Conservation (phyloP, 306 rosid genomes). For the Elaeagnus macrophylla region DNA sequence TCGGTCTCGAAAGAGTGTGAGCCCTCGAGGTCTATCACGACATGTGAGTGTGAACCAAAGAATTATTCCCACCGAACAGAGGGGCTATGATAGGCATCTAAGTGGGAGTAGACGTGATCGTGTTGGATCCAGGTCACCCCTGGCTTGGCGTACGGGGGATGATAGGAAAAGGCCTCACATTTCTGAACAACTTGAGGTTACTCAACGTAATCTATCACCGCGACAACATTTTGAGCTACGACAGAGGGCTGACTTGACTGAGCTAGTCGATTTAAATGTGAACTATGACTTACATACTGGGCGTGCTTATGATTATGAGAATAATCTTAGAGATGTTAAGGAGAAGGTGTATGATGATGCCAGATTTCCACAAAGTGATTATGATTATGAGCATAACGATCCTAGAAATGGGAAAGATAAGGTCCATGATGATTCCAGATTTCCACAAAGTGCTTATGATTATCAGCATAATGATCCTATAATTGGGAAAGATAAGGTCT, state of each 20-base stretch:
- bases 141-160: conserved; percentile 24
- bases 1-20: conserved; percentile 43
- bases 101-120: conserved; percentile 36
- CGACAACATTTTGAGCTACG: conserved; percentile 32
- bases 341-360: no score
- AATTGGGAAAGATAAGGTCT: conserved; percentile 32
- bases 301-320: not conserved
- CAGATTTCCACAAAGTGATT: no score
- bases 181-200: conserved; percentile 29
- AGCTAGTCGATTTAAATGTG: conserved; percentile 25
- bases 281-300: conserved; percentile 28
- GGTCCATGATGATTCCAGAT: no score
- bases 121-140: conserved; percentile 42
- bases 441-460: no score
- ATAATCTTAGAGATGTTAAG: no score
- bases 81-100: conserved; percentile 45
- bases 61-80: conserved; percentile 35
- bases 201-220: conserved; percentile 38
- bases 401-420: no score
- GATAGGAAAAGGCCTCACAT: conserved; percentile 37
- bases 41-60: conserved; percentile 33
- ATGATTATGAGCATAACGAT: no score
- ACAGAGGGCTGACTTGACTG: conserved; percentile 33
- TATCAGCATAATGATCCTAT: conserved; percentile 18
- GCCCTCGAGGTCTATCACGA: conserved; percentile 40